phyloP scores from a whole-genome alignment of 2,329 filamentous ascomycete species.

The Escovopsis sp. region DNA sequence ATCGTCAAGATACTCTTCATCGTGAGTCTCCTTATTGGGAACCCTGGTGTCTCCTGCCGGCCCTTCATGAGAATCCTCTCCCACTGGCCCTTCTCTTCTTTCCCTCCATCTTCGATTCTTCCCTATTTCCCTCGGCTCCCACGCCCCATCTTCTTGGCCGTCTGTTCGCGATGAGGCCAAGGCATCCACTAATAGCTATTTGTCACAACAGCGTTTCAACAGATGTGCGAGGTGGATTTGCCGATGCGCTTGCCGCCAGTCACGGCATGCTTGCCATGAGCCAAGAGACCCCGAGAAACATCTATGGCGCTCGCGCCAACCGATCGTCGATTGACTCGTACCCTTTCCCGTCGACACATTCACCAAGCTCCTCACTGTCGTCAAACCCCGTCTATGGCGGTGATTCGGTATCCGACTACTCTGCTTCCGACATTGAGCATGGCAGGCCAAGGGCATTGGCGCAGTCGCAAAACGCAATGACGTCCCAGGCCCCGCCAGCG shows the following conservation, averaged over 20 bases:
- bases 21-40: slow-evolving; percentile 42
- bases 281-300: slow-evolving; percentile 83
- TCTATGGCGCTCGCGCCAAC: slow-evolving; percentile 57
- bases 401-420: slow-evolving; percentile 75
- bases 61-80: too few relatives aligned
- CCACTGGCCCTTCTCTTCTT: too few relatives aligned
- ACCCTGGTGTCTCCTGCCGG: slow-evolving; percentile 3
- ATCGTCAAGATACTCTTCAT: slow-evolving; percentile 61
- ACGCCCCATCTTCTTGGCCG: slow-evolving; percentile 10
- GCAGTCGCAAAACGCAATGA: slow-evolving; percentile 50
- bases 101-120: too few relatives aligned
- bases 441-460: slow-evolving; percentile 71
- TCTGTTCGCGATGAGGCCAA: slow-evolving; percentile 4
- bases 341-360: slow-evolving; percentile 75
- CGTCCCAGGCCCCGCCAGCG: slow-evolving; percentile 56
- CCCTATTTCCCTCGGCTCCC: too few relatives aligned
- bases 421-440: slow-evolving; percentile 77
- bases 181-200: slow-evolving; percentile 22
- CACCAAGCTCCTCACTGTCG: slow-evolving; percentile 80
- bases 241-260: slow-evolving; percentile 81
- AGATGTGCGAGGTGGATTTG: slow-evolving; percentile 55
- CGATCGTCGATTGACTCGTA: slow-evolving; percentile 74
- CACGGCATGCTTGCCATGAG: slow-evolving; percentile 92
- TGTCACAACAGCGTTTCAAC: slow-evolving; percentile 19
- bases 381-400: slow-evolving; percentile 71